Conservation (phyloP, 805 yeast genomes). For the Candida krabiensis region DNA sequence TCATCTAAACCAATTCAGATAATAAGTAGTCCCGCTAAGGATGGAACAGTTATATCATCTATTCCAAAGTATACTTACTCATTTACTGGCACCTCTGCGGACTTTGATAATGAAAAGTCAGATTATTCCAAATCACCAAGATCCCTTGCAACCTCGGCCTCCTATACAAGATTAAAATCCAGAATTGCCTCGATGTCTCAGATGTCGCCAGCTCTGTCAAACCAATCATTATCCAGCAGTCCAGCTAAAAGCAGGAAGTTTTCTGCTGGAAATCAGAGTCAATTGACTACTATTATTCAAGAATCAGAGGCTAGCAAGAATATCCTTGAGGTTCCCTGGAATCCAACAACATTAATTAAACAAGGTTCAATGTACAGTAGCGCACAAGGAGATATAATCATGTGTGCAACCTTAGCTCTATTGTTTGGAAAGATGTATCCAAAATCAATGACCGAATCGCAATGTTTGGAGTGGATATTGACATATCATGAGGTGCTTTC, state of each 20-base stretch:
- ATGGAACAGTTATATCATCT: constrained; percentile 11
- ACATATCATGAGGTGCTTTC: constrained; percentile 55
- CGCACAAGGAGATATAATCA: constrained; percentile 61
- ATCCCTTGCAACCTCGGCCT: constrained; percentile 19
- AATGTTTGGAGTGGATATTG: constrained; percentile 55
- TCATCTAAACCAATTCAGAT: constrained; percentile 22
- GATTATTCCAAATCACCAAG: constrained; percentile 20
- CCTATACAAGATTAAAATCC: constrained; percentile 9
- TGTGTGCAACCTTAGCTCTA: constrained; percentile 57
- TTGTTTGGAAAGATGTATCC: constrained; percentile 49
- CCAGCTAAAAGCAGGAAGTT: constrained; percentile 16
- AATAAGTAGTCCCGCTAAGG: constrained; percentile 5
- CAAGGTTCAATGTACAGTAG: constrained; percentile 56
- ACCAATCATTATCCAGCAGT: constrained; percentile 10
- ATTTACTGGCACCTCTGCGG: constrained; percentile 33
- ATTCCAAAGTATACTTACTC: constrained; percentile 26
- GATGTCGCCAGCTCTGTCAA: constrained; percentile 11
- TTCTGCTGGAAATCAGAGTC: constrained; percentile 28
- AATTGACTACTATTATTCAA: constrained; percentile 29
- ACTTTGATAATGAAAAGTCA: constrained; percentile 36
- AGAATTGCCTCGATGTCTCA: constrained; percentile 11
- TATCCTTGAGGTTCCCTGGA: constrained; percentile 50
- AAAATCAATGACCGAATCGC: constrained; percentile 23
- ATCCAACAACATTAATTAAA: constrained; percentile 47
- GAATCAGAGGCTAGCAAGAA: constrained; percentile 6